Evolutionary conservation across 225 moss, liverwort and hornwort genomes (phyloP).

Genomic region (Pleurozium schreberi): DNA sequence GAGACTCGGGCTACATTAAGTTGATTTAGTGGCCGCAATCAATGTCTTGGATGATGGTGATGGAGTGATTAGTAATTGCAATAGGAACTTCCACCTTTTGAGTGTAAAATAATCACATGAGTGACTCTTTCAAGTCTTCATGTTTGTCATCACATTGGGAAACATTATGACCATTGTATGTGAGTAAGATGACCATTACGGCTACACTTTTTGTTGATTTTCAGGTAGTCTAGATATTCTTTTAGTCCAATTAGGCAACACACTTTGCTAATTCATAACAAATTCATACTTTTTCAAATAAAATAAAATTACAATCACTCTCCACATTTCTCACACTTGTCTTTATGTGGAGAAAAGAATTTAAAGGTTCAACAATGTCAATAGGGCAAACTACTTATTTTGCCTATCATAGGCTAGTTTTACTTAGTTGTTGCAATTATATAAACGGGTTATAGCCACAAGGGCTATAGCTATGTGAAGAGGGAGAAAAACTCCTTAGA

Average conservation of each 20-base stretch:
- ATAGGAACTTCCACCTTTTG: not conserved
- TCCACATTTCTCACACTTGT: not conserved
- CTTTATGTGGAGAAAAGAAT: not conserved
- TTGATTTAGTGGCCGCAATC: not conserved
- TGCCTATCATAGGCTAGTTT: too few relatives aligned
- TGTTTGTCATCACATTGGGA: not conserved
- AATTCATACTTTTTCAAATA: not conserved
- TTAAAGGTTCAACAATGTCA: too few relatives aligned
- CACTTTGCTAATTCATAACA: not conserved
- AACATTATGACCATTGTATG: not conserved
- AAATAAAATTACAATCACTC: not conserved
- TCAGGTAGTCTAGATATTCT: rapidly evolving
- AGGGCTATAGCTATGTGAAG: not conserved
- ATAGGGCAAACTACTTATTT: too few relatives aligned
- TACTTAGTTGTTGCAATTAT: too few relatives aligned
- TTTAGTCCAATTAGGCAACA: not conserved
- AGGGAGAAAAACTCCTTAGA: too few relatives aligned
- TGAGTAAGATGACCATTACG: not conserved
- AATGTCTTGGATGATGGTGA: not conserved
- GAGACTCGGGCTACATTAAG: not conserved
- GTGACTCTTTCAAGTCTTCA: not conserved
- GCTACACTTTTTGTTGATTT: not conserved
- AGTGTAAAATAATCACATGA: rapidly evolving
- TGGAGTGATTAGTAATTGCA: not conserved
- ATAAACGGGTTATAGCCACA: too few relatives aligned